Base-by-base conservation (phyloP, 1,284 basidiomycete species). In the Phylloporus gajari region DNA sequence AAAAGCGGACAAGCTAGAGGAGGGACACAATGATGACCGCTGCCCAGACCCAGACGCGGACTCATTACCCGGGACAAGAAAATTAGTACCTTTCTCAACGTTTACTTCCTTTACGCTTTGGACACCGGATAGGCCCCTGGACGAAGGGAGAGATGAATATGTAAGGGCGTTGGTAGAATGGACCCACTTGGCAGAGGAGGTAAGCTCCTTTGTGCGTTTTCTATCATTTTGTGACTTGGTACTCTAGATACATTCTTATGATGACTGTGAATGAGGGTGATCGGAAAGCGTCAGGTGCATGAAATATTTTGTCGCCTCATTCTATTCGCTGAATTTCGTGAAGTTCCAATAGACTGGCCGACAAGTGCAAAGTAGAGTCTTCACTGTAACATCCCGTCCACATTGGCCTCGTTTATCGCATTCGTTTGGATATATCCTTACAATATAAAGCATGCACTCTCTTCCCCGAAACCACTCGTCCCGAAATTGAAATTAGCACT, bases 81-180 rank as follows among this genome's bases (percentile, higher is more conserved):
- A 76, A 25, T 82, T 93, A 68, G 75, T 81, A 30, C 87, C 91
- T 3, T 82, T 81, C 3, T 86, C 87, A 1, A 86, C 84, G 46
- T 95, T 95, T 78, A 83, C 85, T 6, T 88, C 88, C 2, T 89
- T 95, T 75, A 86, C 88, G 32, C 78, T 95, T 21, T 95, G 94
- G 94, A 87, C 91, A 74, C 87, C 92, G 5, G 94, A 95, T 79
- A 87, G 88, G 35, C 88, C 90, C 0, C 88, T 91, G 0, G 91
- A 94, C 73, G 88, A 89, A 65, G 88, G 87, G 5, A 84, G 83
- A 66, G 94, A 95, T 75, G 92, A 93, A 75, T 95, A 94, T 78
- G 81, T 88, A 62, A 86, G 91, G 21, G 82, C 90, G 8, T 77
- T 95, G 68, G 85, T 81, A 0, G 94, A 95, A 78, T 95, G 92